Conservation (phyloP, 139 green algal species). For the Parachlorella kessleri region DNA sequence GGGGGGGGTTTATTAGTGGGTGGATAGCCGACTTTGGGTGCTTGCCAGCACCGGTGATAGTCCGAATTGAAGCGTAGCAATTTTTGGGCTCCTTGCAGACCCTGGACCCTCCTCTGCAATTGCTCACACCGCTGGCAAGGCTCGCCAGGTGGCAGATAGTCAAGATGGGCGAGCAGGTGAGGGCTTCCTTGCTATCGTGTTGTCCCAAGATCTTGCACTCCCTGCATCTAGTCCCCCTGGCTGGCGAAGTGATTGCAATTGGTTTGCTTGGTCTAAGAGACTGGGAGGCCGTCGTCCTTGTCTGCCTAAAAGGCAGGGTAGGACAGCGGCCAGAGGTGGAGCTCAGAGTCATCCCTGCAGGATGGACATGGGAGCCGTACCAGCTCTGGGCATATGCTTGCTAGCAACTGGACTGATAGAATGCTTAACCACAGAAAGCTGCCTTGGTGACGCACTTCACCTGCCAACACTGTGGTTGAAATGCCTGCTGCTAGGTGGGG, state of each 20-base stretch:
- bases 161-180: slow-evolving; percentile 11
- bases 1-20: not conserved
- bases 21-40: not conserved
- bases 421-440: not conserved
- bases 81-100: not conserved
- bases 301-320: no score
- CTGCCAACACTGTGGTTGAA: no score
- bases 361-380: not conserved
- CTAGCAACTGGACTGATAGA: not conserved
- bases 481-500: not conserved
- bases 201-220: no score
- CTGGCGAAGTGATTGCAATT: no score
- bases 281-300: no score
- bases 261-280: no score
- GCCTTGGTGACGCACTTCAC: not conserved
- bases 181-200: no score
- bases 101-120: slow-evolving; percentile 15
- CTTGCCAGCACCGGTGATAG: not conserved
- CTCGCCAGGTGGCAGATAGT: slow-evolving; percentile 11
- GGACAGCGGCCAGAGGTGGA: not conserved
- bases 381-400: not conserved
- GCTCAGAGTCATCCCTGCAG: not conserved
- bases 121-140: slow-evolving; percentile 23
- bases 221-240: no score
- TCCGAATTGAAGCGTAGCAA: not conserved